phyloP scores from a whole-genome alignment of 2,329 filamentous ascomycete species.

The Hypoxylon sp. region DNA sequence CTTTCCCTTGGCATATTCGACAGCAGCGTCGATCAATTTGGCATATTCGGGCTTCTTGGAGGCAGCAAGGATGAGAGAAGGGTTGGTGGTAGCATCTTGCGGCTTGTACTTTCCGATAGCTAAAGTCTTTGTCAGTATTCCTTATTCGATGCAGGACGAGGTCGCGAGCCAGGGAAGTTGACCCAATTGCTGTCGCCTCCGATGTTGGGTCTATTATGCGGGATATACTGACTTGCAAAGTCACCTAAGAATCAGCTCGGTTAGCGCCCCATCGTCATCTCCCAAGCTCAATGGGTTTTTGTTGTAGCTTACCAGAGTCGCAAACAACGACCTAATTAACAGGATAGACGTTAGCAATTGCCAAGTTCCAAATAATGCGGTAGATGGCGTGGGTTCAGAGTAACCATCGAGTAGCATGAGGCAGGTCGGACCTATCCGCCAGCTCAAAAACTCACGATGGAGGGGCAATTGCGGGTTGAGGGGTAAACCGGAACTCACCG shows the following conservation, averaged over 20 bases:
- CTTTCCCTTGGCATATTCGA: slow-evolving; percentile 86
- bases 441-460: slow-evolving; percentile 46
- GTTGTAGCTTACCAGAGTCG: slow-evolving; percentile 83
- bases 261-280: slow-evolving; percentile 45
- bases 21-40: slow-evolving; percentile 87
- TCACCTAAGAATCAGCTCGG: slow-evolving; percentile 69
- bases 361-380: neutral
- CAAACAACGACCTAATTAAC: slow-evolving; percentile 85
- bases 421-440: slow-evolving; percentile 13
- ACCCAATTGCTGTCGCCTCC: slow-evolving; percentile 13
- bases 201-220: slow-evolving; percentile 25
- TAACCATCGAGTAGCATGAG: neutral
- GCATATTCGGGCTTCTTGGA: slow-evolving; percentile 99
- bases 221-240: slow-evolving; percentile 77
- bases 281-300: slow-evolving; percentile 19
- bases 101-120: slow-evolving; percentile 99
- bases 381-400: neutral
- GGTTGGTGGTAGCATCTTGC: slow-evolving; percentile 99
- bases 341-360: slow-evolving; percentile 46
- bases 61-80: slow-evolving; percentile 96
- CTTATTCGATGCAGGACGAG: neutral
- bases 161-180: neutral
- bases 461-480: slow-evolving; percentile 50
- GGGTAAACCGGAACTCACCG: slow-evolving; percentile 74
- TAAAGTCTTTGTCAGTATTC: slow-evolving; percentile 56